Percentiles rank a stretch among this genome's conserved stretches.
These are phyloP conservation scores for Mimosa pudica DNA, from an alignment of 306 rosid species.

Conservation along the genomic window DNA sequence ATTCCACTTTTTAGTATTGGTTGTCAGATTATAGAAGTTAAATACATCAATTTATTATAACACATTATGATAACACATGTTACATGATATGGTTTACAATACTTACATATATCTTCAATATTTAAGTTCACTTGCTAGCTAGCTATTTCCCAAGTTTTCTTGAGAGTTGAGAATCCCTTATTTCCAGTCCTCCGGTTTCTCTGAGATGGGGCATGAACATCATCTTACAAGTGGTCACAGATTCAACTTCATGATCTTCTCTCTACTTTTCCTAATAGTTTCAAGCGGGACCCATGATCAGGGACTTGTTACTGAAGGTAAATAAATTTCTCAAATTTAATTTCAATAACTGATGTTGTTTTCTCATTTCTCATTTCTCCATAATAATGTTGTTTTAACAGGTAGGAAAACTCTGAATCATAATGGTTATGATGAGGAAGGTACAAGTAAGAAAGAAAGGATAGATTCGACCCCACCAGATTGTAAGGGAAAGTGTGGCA, in stretches of 20 bases:
- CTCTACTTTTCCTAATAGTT: slow-evolving; percentile 51
- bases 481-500: slow-evolving; percentile 76
- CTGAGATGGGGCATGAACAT: slow-evolving; percentile 43
- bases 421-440: slow-evolving; percentile 40
- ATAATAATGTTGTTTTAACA: slow-evolving; percentile 41
- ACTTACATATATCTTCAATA: slow-evolving; percentile 17
- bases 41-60: too few relatives aligned
- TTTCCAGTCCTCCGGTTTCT: background rate
- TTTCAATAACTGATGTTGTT: background rate
- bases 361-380: background rate
- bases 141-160: background rate
- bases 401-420: slow-evolving; percentile 55
- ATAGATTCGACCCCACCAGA: slow-evolving; percentile 90
- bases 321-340: slow-evolving; percentile 12
- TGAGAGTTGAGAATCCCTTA: background rate
- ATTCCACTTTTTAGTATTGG: too few relatives aligned
- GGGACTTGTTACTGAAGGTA: slow-evolving; percentile 68
- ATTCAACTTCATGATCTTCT: slow-evolving; percentile 37
- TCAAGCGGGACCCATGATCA: slow-evolving; percentile 52
- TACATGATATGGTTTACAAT: too few relatives aligned
- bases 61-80: too few relatives aligned
- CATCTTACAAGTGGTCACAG: slow-evolving; percentile 35
- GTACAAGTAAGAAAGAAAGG: slow-evolving; percentile 50
- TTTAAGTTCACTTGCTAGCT: background rate
- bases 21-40: too few relatives aligned